Base-by-base conservation (phyloP, 352 stramenopile species). In the Pythium pyrilobum region DNA sequence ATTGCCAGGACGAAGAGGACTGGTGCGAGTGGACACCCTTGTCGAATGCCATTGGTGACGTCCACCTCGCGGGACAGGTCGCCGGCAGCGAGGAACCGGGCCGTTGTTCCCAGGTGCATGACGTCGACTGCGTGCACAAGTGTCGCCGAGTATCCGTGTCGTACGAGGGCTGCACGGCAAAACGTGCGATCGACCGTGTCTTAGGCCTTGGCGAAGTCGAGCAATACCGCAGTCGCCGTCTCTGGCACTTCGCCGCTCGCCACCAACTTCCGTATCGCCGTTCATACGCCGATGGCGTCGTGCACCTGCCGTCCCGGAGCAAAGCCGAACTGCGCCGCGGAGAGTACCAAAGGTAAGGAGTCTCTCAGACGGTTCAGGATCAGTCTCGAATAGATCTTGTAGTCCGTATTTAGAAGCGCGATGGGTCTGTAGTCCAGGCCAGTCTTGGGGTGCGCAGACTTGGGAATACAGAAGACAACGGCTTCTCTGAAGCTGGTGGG, bases 1-100 rank as follows among this genome's bases (percentile, higher is more conserved):
- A 50, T 50, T 28, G 55, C 65, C 0, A 72, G 21, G 7, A 72
- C 42, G n/a, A 72, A 69, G 4, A 69, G 44, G 1, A 72, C 33
- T 0, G 59, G 60, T 27, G 66, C 66, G 0, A 70, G 31, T 6
- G 62, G 61, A 34, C 56, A 74, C 0, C 59, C 53, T 43, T 68
- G 66, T 4, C 56, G 42, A 4, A 74, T 70, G 2, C 57, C 66
- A 0, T 56, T 63, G 0, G 1, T 8, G 0, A 71, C 51, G 3
- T 6, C 3, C 4, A 43, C 4, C 5, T 18, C 3, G 2, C 12
- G 0, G 1, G 54, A 69, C 0, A 61, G 29, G 1, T 68, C 55
- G 0, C 54, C 42, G 25, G 66, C 66, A 0, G 52, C 55, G 1
- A 59, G 28, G 32, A 66, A 62, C 0, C n/a, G 21, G 1, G 48